Conservation (phyloP, 1,139 yeast species). For the Dujonia santamariae region DNA sequence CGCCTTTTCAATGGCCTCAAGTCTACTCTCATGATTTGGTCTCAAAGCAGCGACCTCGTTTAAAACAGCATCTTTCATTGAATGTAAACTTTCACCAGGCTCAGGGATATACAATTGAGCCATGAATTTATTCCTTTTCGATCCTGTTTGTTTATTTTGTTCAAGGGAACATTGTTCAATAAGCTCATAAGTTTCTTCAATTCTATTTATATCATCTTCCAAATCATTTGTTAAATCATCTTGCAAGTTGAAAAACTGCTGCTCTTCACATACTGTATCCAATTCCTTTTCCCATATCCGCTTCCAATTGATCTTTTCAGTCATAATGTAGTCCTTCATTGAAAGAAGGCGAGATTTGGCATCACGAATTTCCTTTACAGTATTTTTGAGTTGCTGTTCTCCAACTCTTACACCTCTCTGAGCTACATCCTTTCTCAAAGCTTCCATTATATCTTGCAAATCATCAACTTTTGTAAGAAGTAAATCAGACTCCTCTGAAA, state of each 20-base stretch:
- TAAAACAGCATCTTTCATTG: conserved; percentile 75
- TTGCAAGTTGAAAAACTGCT: conserved; percentile 85
- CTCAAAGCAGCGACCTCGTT: conserved; percentile 72
- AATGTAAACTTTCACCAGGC: conserved; percentile 64
- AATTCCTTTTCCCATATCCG: conserved; percentile 90
- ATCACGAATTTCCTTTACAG: conserved; percentile 59
- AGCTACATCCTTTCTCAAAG: conserved; percentile 86
- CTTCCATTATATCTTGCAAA: conserved; percentile 87
- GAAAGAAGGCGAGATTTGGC: conserved; percentile 53
- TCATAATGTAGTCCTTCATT: conserved; percentile 59
- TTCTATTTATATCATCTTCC: conserved; percentile 75
- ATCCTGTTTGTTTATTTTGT: conserved; percentile 46
- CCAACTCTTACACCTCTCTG: conserved; percentile 86
- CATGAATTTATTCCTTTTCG: conserved; percentile 34
- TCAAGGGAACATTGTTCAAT: conserved; percentile 83
- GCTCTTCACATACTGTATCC: conserved; percentile 89
- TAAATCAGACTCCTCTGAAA: conserved; percentile 74
- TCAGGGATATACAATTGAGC: conserved; percentile 50
- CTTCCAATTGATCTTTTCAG: conserved; percentile 85
- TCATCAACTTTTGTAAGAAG: conserved; percentile 84
- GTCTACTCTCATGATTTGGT: conserved; percentile 81
- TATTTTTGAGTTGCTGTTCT: conserved; percentile 65
- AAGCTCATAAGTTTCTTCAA: conserved; percentile 74
- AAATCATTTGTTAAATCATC: conserved; percentile 81
- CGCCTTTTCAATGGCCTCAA: conserved; percentile 86